A percentile compares a stretch with the other conserved stretches of the same genome.
Conservation (phyloP, 257 asterid species). For the Phtheirospermum japonicum region DNA sequence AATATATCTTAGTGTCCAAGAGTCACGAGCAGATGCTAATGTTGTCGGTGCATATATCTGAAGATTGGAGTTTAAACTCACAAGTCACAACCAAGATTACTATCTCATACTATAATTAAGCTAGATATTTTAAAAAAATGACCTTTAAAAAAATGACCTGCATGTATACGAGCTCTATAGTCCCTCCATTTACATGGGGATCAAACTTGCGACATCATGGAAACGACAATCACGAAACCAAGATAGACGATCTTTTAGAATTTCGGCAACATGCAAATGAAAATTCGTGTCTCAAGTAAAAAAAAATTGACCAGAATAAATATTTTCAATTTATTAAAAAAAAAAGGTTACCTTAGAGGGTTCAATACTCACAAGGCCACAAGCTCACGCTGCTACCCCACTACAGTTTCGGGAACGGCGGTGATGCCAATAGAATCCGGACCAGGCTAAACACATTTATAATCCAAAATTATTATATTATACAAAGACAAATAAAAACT, state of each 20-base stretch:
- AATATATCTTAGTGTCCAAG: constrained; percentile 84
- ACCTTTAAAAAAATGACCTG: constrained; percentile 66
- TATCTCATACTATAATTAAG: background rate
- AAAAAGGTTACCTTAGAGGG: constrained; percentile 95
- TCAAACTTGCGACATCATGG: constrained; percentile 58
- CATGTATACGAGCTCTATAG: constrained; percentile 82
- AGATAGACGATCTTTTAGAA: constrained; percentile 93
- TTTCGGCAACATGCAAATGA: constrained; percentile 71
- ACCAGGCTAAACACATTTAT: constrained; percentile 74
- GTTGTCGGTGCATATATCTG: constrained; percentile 95
- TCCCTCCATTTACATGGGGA: constrained; percentile 92
- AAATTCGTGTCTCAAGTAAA: background rate
- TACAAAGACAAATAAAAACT: background rate
- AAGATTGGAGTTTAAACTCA: background rate
- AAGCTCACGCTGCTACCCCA: constrained; percentile 99
- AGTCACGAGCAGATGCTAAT: constrained; percentile 91
- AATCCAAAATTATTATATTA: background rate
- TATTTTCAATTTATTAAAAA: background rate
- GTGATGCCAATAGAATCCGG: constrained; percentile 99
- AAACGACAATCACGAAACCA: constrained; percentile 97
- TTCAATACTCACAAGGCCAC: constrained; percentile 97
- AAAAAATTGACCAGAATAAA: background rate
- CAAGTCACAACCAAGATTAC: background rate
- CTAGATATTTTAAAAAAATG: background rate
- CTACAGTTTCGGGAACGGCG: constrained; percentile 95